These are phyloP conservation scores for Clavariopsis aquatica DNA, from an alignment of 495 filamentous ascomycete species.

Conservation along the genomic window DNA sequence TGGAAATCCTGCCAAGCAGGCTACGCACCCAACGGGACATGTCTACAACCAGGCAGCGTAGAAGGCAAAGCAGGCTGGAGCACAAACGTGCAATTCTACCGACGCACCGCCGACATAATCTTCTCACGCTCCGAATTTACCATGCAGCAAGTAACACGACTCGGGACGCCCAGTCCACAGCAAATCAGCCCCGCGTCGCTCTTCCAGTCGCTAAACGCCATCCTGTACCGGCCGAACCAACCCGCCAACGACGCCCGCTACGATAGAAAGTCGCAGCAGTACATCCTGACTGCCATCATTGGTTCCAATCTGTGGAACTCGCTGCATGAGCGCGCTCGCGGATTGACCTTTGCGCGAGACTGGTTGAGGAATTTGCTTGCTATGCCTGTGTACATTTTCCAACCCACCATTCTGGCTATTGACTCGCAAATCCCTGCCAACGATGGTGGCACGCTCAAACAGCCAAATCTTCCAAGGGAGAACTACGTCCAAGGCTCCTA, in stretches of 20 bases:
- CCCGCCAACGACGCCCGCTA: slow-evolving; percentile 5
- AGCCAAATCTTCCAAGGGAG: slow-evolving; percentile 20
- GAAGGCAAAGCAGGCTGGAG: slow-evolving; percentile 2
- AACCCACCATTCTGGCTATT: slow-evolving; percentile 7
- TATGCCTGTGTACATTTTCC: slow-evolving; percentile 22
- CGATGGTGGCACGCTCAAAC: not conserved
- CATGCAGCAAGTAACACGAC: slow-evolving; percentile 5
- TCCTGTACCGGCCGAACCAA: slow-evolving; percentile 17
- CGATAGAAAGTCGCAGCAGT: slow-evolving; percentile 12
- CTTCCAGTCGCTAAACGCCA: slow-evolving; percentile 10
- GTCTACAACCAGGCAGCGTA: not conserved
- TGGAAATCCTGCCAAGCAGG: slow-evolving; percentile 16
- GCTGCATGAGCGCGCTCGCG: not conserved
- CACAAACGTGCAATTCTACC: slow-evolving; percentile 15
- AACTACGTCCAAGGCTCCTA: slow-evolving; percentile 23
- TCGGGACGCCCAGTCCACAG: slow-evolving; percentile 1
- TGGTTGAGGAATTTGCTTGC: slow-evolving; percentile 17
- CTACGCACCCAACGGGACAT: slow-evolving; percentile 11
- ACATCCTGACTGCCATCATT: slow-evolving; percentile 12
- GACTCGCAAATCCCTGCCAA: not conserved
- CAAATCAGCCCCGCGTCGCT: slow-evolving; percentile 10
- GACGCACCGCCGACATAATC: slow-evolving; percentile 5
- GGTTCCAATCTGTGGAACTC: slow-evolving; percentile 6
- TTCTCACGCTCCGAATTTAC: slow-evolving; percentile 17
- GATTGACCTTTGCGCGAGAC: not conserved